phyloP scores from a whole-genome alignment of 1,284 basidiomycete genomes.

The Lentinus polychrous region DNA sequence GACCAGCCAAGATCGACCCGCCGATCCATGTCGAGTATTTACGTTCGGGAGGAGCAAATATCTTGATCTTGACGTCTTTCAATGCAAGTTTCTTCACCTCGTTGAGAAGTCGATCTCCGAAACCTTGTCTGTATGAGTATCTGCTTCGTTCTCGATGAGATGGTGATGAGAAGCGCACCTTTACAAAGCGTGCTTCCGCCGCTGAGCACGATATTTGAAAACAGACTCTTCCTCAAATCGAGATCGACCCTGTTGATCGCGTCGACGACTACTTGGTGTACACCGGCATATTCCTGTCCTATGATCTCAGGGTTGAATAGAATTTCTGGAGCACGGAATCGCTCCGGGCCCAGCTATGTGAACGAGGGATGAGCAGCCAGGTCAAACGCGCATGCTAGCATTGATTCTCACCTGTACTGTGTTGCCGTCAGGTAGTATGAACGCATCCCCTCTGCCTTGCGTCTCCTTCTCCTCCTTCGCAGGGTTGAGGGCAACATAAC shows the following conservation, averaged over 20 bases:
- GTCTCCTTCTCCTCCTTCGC: constrained; percentile 94
- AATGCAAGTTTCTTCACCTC: constrained; percentile 97
- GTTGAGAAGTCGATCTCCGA: constrained; percentile 91
- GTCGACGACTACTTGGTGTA: constrained; percentile 92
- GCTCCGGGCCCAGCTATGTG: constrained; percentile 82
- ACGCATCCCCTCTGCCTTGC: constrained; percentile 76
- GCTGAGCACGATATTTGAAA: constrained; percentile 94
- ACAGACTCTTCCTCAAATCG: constrained; percentile 92
- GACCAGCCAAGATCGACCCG: constrained; percentile 89
- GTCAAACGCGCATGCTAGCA: background rate
- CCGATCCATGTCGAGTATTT: constrained; percentile 99
- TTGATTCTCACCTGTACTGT: constrained; percentile 66
- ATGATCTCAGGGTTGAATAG: constrained; percentile 97
- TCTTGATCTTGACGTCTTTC: constrained; percentile 98
- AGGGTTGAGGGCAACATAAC: constrained; percentile 90
- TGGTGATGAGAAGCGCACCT: constrained; percentile 42
- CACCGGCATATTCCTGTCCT: constrained; percentile 93
- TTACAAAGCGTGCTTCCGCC: constrained; percentile 94
- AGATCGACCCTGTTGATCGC: constrained; percentile 82
- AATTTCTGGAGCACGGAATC: constrained; percentile 96
- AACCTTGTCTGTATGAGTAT: constrained; percentile 48
- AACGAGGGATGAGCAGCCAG: background rate
- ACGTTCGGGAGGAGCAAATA: constrained; percentile 98
- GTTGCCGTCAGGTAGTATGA: constrained; percentile 93
- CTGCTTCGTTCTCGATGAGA: background rate